phyloP scores from a whole-genome alignment of 2,329 filamentous ascomycete species.

The Beauveria rudraprayagi region DNA sequence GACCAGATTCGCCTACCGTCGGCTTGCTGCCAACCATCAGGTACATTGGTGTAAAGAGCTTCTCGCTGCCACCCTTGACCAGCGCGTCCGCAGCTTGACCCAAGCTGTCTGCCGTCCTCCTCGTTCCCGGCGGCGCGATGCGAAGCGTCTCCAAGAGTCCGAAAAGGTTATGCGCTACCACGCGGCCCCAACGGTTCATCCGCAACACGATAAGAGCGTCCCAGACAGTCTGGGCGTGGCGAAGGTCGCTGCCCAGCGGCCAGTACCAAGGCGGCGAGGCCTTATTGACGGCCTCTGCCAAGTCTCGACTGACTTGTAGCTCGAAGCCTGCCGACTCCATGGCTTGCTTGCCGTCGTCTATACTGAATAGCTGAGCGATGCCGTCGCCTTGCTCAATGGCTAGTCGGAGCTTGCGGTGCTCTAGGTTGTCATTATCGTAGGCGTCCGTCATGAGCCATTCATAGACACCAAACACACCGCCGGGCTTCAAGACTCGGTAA shows the following conservation, averaged over 20 bases:
- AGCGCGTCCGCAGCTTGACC: conserved; percentile 75
- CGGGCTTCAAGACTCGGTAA: conserved; percentile 89
- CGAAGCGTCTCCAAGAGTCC: conserved; percentile 67
- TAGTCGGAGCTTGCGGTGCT: conserved; percentile 83
- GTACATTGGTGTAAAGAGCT: conserved; percentile 99
- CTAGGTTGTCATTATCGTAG: conserved; percentile 81
- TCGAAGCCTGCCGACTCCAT: conserved; percentile 86
- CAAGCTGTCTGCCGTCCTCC: conserved; percentile 90
- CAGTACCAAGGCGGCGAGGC: conserved; percentile 89
- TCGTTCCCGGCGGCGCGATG: conserved; percentile 72
- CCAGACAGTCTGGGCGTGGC: conserved; percentile 69
- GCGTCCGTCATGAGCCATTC: conserved; percentile 98
- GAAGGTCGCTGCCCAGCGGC: conserved; percentile 77
- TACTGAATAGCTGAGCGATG: conserved; percentile 93
- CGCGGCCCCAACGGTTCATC: conserved; percentile 80
- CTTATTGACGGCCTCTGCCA: conserved; percentile 67
- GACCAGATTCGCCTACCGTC: not conserved
- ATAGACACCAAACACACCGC: conserved; percentile 92
- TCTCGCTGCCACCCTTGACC: conserved; percentile 76
- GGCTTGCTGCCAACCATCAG: conserved; percentile 92
- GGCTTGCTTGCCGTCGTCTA: conserved; percentile 71
- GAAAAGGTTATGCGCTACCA: conserved; percentile 66
- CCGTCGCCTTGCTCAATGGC: conserved; percentile 94
- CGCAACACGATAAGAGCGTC: conserved; percentile 78
- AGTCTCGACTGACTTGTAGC: conserved; percentile 74